phyloP scores from a whole-genome alignment of 2,329 filamentous ascomycete genomes.

The Ophiostoma piceae region DNA sequence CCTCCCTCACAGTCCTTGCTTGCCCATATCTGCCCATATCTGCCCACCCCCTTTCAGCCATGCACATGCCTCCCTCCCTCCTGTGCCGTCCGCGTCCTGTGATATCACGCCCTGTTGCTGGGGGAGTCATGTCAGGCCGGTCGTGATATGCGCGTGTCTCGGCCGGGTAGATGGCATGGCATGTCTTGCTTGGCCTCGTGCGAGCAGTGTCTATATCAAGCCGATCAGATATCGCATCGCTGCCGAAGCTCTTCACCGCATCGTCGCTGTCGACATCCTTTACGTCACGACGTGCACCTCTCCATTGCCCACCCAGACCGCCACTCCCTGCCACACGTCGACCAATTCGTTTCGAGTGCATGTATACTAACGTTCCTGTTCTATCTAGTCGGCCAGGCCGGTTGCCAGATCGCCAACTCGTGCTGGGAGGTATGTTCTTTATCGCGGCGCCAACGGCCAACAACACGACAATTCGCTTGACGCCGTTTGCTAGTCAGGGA shows the following conservation, averaged over 20 bases:
- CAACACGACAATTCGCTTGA: background rate
- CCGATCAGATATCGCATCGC: background rate
- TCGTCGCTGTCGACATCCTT: background rate
- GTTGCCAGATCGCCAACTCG: constrained; percentile 99
- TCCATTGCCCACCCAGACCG: constrained; percentile 7
- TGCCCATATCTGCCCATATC: background rate
- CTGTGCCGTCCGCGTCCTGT: background rate
- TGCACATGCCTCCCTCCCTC: background rate
- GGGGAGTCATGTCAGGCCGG: background rate
- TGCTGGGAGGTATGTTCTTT: constrained; percentile 89
- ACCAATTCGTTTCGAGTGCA: background rate
- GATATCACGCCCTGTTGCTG: constrained; percentile 1
- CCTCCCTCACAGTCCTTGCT: constrained; percentile 23
- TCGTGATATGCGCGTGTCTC: constrained; percentile 11
- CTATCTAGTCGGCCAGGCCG: constrained; percentile 88
- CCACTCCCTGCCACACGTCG: background rate
- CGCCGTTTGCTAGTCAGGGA: constrained; percentile 2
- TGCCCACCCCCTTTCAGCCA: background rate
- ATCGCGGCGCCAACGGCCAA: background rate
- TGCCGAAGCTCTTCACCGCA: background rate
- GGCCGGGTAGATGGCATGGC: background rate
- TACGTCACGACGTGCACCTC: background rate
- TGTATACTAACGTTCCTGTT: constrained; percentile 43
- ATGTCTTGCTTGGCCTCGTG: background rate
- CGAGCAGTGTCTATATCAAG: background rate